Conservation (phyloP, 345 rosid species). For the Eucalyptus cloeziana region DNA sequence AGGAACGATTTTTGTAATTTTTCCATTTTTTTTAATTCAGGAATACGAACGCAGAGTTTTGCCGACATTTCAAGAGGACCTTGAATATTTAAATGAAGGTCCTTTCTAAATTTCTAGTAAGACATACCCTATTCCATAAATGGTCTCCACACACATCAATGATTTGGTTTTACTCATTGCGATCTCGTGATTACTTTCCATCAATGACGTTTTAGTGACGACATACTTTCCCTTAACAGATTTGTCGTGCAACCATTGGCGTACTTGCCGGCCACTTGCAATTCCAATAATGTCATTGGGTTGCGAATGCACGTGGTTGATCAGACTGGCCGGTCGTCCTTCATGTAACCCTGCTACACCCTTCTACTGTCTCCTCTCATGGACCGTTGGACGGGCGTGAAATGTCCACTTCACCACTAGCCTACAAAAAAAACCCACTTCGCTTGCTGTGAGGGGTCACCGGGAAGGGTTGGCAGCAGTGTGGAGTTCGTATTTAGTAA, state of each 20-base stretch:
- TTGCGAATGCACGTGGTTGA: background rate
- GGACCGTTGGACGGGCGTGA: background rate
- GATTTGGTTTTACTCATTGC: background rate
- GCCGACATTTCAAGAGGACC: background rate
- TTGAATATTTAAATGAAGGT: background rate
- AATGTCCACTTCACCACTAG: background rate
- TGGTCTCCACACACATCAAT: background rate
- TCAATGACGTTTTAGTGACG: background rate
- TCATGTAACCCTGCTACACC: background rate
- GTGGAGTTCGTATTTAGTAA: background rate
- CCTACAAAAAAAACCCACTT: background rate
- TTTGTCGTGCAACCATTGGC: background rate
- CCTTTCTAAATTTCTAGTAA: background rate
- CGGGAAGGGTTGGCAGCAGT: background rate
- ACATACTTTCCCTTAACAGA: background rate
- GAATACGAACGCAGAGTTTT: background rate
- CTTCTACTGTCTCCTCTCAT: background rate
- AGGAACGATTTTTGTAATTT: background rate
- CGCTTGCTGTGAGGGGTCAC: background rate
- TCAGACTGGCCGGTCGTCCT: background rate
- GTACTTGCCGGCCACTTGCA: background rate
- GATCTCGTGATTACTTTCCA: background rate
- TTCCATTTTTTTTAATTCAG: background rate
- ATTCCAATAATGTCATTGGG: background rate
- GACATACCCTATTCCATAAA: background rate